phyloP scores from a whole-genome alignment of 2,329 filamentous ascomycete species.

The Lasiodiplodia theobromae region DNA sequence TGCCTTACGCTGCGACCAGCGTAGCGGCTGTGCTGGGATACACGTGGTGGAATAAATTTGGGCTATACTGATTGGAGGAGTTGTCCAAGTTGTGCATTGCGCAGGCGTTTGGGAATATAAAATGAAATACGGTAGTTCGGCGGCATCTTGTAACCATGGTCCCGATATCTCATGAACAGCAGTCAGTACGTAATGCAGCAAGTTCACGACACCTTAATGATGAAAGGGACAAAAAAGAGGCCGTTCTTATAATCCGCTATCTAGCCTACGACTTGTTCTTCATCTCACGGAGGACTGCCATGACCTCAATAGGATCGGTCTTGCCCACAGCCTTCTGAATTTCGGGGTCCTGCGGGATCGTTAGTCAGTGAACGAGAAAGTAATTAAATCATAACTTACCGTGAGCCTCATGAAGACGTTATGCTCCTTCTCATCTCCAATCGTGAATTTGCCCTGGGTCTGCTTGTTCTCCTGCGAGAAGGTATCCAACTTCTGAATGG shows the following conservation, averaged over 20 bases:
- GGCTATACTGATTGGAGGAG: constrained; percentile 46
- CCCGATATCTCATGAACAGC: not conserved
- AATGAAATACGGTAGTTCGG: not conserved
- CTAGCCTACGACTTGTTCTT: constrained; percentile 66
- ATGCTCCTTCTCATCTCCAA: constrained; percentile 94
- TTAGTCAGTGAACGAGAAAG: not conserved
- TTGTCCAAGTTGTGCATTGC: not conserved
- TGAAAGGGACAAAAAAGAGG: not conserved
- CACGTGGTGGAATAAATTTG: constrained; percentile 63
- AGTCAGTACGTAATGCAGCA: not conserved
- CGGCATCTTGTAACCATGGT: not conserved
- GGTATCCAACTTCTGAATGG: constrained; percentile 73
- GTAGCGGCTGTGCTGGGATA: constrained; percentile 59
- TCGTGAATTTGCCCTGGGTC: constrained; percentile 95
- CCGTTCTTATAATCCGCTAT: not conserved
- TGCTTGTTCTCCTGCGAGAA: constrained; percentile 83
- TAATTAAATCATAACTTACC: not conserved
- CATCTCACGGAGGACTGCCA: constrained; percentile 85
- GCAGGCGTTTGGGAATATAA: not conserved
- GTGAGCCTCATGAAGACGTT: constrained; percentile 94
- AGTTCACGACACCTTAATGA: not conserved
- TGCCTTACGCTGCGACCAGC: constrained; percentile 69
- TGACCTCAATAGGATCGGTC: constrained; percentile 81
- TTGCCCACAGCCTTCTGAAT: constrained; percentile 86
- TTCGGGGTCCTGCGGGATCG: constrained; percentile 69